Evolutionary conservation across 2,329 filamentous ascomycete species (phyloP).

Genomic region (Ceratocystis papillata): DNA sequence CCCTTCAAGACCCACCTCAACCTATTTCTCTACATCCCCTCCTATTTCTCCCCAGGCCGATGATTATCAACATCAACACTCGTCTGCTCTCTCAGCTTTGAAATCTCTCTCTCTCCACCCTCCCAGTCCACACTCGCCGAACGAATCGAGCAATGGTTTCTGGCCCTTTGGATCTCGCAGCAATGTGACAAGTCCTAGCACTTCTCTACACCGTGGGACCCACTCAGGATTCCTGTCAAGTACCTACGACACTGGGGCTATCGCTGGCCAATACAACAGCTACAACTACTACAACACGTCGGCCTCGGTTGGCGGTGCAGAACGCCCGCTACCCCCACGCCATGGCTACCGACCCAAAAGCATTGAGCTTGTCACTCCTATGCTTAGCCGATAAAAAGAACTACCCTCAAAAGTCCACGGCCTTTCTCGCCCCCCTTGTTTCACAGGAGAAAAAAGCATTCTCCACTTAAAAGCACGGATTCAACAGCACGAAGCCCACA

Average conservation of each 20-base stretch:
- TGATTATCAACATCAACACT: constrained; percentile 31
- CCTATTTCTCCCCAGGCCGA: constrained; percentile 37
- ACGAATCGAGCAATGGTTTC: constrained; percentile 34
- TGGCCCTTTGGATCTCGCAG: constrained; percentile 45
- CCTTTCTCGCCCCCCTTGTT: not conserved
- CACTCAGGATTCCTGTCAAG: constrained; percentile 39
- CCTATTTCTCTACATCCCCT: constrained; percentile 43
- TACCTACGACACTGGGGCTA: constrained; percentile 40
- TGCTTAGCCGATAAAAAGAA: constrained; percentile 38
- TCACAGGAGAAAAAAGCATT: constrained; percentile 1
- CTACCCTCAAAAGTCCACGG: not conserved
- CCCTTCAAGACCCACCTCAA: constrained; percentile 48
- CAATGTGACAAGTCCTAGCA: constrained; percentile 42
- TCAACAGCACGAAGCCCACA: constrained; percentile 20
- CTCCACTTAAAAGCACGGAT: constrained; percentile 17
- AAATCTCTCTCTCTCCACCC: constrained; percentile 45
- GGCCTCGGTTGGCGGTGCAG: constrained; percentile 33
- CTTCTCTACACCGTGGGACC: constrained; percentile 39
- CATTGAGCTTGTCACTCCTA: constrained; percentile 53
- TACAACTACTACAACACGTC: constrained; percentile 26
- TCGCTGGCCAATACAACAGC: constrained; percentile 32
- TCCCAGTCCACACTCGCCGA: constrained; percentile 47
- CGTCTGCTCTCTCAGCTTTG: constrained; percentile 46
- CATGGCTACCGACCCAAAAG: constrained; percentile 49
- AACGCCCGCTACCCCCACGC: constrained; percentile 48